A percentile compares a stretch with the other conserved stretches of the same genome.
These are phyloP conservation scores for Cercospora brassicicola DNA, from an alignment of 2,329 filamentous ascomycete species.

Conservation along the genomic window DNA sequence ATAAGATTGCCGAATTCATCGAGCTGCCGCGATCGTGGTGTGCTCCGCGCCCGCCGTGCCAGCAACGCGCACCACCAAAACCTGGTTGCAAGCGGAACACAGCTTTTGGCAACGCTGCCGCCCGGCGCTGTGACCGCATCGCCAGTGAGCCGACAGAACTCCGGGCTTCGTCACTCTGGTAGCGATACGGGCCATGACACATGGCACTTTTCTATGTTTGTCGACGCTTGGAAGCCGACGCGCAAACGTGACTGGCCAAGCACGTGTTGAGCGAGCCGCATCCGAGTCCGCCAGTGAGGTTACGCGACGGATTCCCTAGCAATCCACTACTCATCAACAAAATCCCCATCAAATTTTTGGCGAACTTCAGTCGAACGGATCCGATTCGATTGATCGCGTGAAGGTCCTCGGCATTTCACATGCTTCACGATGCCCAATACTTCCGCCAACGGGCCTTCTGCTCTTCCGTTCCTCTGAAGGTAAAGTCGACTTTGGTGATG, in stretches of 20 bases:
- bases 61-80: constrained; percentile 3
- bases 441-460: constrained; percentile 71
- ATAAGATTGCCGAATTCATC: constrained; percentile 7
- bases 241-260: constrained; percentile 6
- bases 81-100: constrained; percentile 14
- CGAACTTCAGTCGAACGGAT: background rate
- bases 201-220: constrained; percentile 19
- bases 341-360: background rate
- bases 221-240: constrained; percentile 2
- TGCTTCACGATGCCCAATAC: constrained; percentile 63
- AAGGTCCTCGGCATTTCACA: constrained; percentile 1
- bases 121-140: constrained; percentile 16
- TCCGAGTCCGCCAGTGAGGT: constrained; percentile 2
- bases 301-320: background rate
- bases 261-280: constrained; percentile 15
- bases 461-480: constrained; percentile 58
- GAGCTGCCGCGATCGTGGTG: constrained; percentile 13
- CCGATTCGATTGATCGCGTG: constrained; percentile 1
- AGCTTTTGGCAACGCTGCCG: constrained; percentile 11
- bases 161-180: constrained; percentile 11
- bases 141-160: constrained; percentile 17
- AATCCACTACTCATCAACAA: constrained; percentile 3
- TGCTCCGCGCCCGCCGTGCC: background rate
- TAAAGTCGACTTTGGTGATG: constrained; percentile 71
- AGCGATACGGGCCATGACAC: constrained; percentile 14